phyloP scores from a whole-genome alignment of 2,329 filamentous ascomycete genomes.

The Diaporthe sp. region DNA sequence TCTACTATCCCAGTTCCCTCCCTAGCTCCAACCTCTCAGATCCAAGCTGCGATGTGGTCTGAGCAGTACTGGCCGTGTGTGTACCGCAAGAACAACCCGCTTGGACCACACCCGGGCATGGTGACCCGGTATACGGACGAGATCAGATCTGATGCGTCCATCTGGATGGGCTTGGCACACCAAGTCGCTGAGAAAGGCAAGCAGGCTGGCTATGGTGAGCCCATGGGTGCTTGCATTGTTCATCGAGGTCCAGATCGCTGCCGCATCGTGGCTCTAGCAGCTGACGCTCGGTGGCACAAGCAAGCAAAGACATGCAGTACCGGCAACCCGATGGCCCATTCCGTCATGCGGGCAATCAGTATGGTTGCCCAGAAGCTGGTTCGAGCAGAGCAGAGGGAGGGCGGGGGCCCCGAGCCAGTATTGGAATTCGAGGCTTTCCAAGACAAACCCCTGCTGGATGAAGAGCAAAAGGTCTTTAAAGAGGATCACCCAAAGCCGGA shows the following conservation, averaged over 20 bases:
- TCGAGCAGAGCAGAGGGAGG: conserved; percentile 60
- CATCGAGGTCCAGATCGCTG: conserved; percentile 64
- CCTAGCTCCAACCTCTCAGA: conserved; percentile 78
- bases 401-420: conserved; percentile 46
- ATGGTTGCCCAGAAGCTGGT: conserved; percentile 80
- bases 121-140: conserved; percentile 77
- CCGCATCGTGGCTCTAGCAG: conserved; percentile 76
- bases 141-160: conserved; percentile 70
- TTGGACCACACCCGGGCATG: conserved; percentile 83
- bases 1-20: conserved; percentile 76
- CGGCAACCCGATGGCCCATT: conserved; percentile 83
- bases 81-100: conserved; percentile 88
- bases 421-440: conserved; percentile 73
- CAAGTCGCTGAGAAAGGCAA: conserved; percentile 70
- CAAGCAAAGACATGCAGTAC: conserved; percentile 58
- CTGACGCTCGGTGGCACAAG: conserved; percentile 77
- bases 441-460: conserved; percentile 73
- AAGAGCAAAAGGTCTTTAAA: conserved; percentile 72
- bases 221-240: conserved; percentile 80
- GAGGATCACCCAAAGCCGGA: conserved; percentile 75
- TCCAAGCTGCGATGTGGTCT: conserved; percentile 80
- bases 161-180: conserved; percentile 76
- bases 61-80: conserved; percentile 84
- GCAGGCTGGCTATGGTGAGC: conserved; percentile 69
- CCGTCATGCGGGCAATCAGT: conserved; percentile 81